Evolutionary conservation across 1,284 basidiomycete genomes (phyloP).

Genomic region (Trichosporon ovoides): DNA sequence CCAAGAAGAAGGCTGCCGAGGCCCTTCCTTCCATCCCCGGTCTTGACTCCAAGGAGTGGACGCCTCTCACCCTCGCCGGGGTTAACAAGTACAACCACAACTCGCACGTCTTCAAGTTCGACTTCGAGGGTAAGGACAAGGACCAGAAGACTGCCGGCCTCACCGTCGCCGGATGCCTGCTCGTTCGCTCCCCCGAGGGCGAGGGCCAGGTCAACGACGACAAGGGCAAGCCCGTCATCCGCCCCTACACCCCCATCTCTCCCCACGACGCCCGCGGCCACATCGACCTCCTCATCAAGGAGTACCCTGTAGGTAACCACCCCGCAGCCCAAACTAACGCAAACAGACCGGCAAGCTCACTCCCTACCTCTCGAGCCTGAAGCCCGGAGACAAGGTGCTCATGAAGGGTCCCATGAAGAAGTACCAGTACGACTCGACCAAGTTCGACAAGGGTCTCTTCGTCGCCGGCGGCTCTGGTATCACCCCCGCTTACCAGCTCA

Average conservation of each 20-base stretch:
- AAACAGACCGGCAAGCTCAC: constrained; percentile 61
- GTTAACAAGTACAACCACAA: constrained; percentile 91
- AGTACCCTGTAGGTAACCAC: constrained; percentile 47
- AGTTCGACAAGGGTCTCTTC: constrained; percentile 77
- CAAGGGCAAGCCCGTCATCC: constrained; percentile 83
- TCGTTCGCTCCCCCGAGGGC: constrained; percentile 52
- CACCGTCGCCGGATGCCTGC: constrained; percentile 56
- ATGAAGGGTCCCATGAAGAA: constrained; percentile 89
- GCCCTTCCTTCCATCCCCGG: constrained; percentile 12
- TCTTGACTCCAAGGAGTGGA: constrained; percentile 42
- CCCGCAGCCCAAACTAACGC: background rate
- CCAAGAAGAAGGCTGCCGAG: constrained; percentile 18
- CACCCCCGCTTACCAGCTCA: constrained; percentile 56
- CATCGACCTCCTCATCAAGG: constrained; percentile 79
- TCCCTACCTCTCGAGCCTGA: constrained; percentile 63
- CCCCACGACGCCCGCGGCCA: constrained; percentile 66
- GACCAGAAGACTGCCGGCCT: constrained; percentile 58
- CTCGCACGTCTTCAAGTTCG: constrained; percentile 76
- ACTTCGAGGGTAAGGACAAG: constrained; percentile 72
- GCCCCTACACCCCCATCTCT: constrained; percentile 82
- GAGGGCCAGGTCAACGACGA: constrained; percentile 54
- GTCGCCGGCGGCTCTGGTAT: constrained; percentile 65
- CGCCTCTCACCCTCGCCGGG: constrained; percentile 66
- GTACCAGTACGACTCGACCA: constrained; percentile 75
- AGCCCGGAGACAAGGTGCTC: constrained; percentile 74